Evolutionary conservation across 352 stramenopile species (phyloP), one percentile per base, ranked within the genome.

Genomic region (Globisporangium echinulatum): DNA sequence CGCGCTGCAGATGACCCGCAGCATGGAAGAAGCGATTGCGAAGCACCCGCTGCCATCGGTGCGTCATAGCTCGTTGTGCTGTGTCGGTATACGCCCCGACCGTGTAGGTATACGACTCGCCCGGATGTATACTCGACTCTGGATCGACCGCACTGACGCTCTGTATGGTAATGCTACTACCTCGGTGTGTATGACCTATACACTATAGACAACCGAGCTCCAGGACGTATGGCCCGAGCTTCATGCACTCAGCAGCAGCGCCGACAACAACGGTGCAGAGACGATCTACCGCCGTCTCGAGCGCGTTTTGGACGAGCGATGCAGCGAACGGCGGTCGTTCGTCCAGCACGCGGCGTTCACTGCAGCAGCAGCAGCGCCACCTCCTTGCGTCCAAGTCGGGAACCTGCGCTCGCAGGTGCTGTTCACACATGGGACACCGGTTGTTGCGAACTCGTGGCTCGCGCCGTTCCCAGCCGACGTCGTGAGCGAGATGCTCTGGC

Each of bases 41-140:
- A 60, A 60, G 55, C 37, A 60, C 13, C 46, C 55, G 10, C 15
- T 37, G n/a, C 55, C 55, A 13, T 39, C 46, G 46, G 55, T 60
- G 44, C 42, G 53, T 54, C 49, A 4, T 19, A 19, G 37, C 25
- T 25, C 25, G 25, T 25, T 25, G 25, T 25, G 25, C 25, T 25
- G 25, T 25, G 25, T 25, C 25, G 25, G 2, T 25, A 25, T 25
- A 25, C 25, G 25, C 25, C 25, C 25, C 17, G 25, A 2, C 25
- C 25, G 25, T 25, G 25, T 25, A 25, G 25, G 25, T 25, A 3
- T 25, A 25, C 25, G 25, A 25, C 25, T 25, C 25, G 25, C 25
- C 25, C 25, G 25, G 25, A 25, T 25, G 25, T 25, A 25, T 25
- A 25, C 25, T 25, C 25, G 25, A 25, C 25, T 25, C 25, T 25